phyloP scores from a whole-genome alignment of 495 filamentous ascomycete genomes.

The Coniosporium apollinis region DNA sequence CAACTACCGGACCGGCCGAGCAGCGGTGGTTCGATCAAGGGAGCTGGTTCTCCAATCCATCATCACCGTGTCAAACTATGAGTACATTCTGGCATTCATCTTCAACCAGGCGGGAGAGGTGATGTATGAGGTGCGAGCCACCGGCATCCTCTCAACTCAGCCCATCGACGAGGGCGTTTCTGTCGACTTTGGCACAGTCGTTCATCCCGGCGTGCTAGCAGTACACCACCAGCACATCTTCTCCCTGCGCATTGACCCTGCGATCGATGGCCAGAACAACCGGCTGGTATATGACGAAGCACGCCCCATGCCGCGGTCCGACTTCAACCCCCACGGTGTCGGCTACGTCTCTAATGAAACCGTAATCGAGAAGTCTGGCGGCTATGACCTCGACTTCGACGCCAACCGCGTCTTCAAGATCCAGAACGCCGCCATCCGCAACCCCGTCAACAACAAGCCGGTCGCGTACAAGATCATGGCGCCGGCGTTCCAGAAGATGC shows the following conservation, averaged over 20 bases:
- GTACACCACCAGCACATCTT: conserved; percentile 81
- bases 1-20: conserved; percentile 56
- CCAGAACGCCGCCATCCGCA: conserved; percentile 42
- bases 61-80: conserved; percentile 47
- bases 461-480: conserved; percentile 65
- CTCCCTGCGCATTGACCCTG: conserved; percentile 70
- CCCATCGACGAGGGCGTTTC: conserved; percentile 55
- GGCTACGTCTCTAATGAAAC: conserved; percentile 56
- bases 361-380: conserved; percentile 40
- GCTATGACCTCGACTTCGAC: conserved; percentile 43
- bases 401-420: conserved; percentile 66
- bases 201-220: conserved; percentile 70
- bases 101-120: conserved; percentile 77
- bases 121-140: conserved; percentile 61
- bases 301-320: conserved; percentile 51
- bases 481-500: conserved; percentile 62
- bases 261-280: conserved; percentile 59
- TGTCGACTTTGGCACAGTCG: conserved; percentile 66
- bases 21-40: conserved; percentile 47
- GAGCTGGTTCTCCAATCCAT: conserved; percentile 54
- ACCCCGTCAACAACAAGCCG: conserved; percentile 55
- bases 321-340: conserved; percentile 64
- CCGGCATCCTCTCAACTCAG: conserved; percentile 71
- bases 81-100: conserved; percentile 63
- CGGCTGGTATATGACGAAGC: conserved; percentile 56